Evolutionary conservation across 2,329 filamentous ascomycete species (phyloP), one percentile per base, ranked within the genome.

Genomic region (Xylariaceae sp.): DNA sequence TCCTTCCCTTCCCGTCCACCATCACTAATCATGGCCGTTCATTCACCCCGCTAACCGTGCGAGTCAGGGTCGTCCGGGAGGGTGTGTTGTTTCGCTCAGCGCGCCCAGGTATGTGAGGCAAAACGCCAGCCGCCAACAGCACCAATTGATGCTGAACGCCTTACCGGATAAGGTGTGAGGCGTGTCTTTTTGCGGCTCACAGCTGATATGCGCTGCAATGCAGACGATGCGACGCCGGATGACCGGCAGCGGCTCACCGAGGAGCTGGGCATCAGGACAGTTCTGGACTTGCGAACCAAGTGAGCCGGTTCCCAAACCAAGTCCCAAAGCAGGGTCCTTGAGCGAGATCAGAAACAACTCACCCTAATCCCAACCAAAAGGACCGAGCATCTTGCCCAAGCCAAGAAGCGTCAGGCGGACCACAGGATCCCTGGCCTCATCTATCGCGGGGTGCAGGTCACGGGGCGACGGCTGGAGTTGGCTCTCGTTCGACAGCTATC

Each of bases 231-330:
- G 42, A 88, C 88, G 0, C 69, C 78, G 17, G 71, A 77, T 42
- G 92, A 96, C 73, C 82, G 83, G 58, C 71, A 77, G 39, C 75
- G 77, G 37, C 78, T 96, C 9, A 73, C 77, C 8, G 74, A 85
- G 6, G 79, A 84, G 37, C 80, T 87, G 66, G 79, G 82, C 18
- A 82, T 96, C 64, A 83, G 80, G 65, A 90, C 86, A 2, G 82
- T 96, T 47, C 82, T 96, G 61, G 92, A 96, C 75, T 77, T 96
- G 9, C 83, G 92, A 58, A 90, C 90, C 62, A 85, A 87, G 85
- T 90, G 79, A 61, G 73, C 7, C 4, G 49, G 11, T 45, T 35
- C 18, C 9, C 34, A 5, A 30, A 35, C 49, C 49, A 35, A 51
- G 49, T 35, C 30, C 49, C 8, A 42, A 23, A 4, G 18, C 5